Evolutionary conservation across 768 basidiomycete genomes (phyloP).

Genomic region (Rhizopogon vesiculosus): DNA sequence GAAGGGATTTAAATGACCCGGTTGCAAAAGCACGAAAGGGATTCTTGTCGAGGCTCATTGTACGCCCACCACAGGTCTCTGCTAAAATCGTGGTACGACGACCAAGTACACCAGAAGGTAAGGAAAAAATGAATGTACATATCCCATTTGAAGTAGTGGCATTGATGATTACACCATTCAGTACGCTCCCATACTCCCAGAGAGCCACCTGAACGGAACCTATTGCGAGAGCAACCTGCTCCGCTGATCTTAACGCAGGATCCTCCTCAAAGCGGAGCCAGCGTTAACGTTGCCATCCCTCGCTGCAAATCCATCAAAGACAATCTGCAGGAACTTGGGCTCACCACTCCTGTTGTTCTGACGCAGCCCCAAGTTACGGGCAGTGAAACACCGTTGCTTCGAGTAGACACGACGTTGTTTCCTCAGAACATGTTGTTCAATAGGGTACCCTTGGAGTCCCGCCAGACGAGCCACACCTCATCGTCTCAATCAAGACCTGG

Average conservation of each 20-base stretch:
- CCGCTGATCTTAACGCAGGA: neutral
- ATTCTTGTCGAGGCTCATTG: neutral
- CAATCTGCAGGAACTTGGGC: slow-evolving; percentile 1
- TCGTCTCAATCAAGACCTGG: neutral
- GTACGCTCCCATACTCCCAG: neutral
- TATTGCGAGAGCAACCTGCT: neutral
- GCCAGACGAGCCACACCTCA: neutral
- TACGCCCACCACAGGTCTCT: neutral
- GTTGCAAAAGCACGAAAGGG: neutral
- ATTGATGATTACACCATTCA: neutral
- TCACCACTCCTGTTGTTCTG: neutral
- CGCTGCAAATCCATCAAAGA: slow-evolving; percentile 1
- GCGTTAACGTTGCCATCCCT: neutral
- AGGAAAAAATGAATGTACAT: neutral
- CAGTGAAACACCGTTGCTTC: neutral
- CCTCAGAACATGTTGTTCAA: neutral
- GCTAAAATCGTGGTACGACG: neutral
- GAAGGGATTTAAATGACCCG: neutral
- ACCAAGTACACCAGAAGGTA: neutral
- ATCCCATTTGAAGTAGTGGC: neutral
- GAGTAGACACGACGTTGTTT: neutral
- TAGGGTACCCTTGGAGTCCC: neutral
- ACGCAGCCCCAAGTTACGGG: slow-evolving; percentile 1
- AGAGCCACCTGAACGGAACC: neutral
- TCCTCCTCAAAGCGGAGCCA: too few species aligned